Base-by-base conservation (phyloP, 345 rosid species). In the Sapria himalayana region DNA sequence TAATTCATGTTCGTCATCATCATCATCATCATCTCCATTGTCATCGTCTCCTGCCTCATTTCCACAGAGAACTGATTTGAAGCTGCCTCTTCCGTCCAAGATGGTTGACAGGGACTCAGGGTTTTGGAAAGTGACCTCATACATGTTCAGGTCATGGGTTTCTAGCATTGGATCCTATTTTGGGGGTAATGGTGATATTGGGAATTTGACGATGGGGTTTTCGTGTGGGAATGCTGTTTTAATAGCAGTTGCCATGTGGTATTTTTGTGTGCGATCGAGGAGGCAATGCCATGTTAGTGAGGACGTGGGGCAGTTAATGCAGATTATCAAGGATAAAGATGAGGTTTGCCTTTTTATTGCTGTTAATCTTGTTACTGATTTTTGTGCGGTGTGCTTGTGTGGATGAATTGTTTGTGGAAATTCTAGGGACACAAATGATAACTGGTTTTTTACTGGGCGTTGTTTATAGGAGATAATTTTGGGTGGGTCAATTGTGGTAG, bases 311-410 rank as follows among this genome's bases (percentile, higher is more conserved):
- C 46, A 31, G 19, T 39, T 54, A 41, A 17, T 46, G 35, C 46
- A 25, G 41, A 46, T 54, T 32, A 39, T 46, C 11, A 46, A 22
- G n/a, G 52, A 54, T 21, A 46, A 54, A 33, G 58, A 54, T n/a
- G 34, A 54, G 58, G 52, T 54, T 19, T 46, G 27, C n/a, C n/a
- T n/a, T n/a, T n/a, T n/a, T n/a, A 4, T 43, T 19, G 1, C 21
- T 20, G 4, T 9, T 19, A 7, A 3, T 4, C 25, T 24, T 24
- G 12, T 11, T 19, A 10, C 6, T 1, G n/a, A 46, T n/a, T n/a
- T n/a, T n/a, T n/a, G n/a, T n/a, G n/a, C n/a, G n/a, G n/a, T n/a
- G n/a, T n/a, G n/a, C n/a, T n/a, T n/a, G n/a, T n/a, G n/a, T n/a
- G n/a, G n/a, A n/a, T n/a, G n/a, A n/a, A n/a, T n/a, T n/a, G n/a